These are phyloP conservation scores for Calonectria henricotiae DNA, from an alignment of 2,329 filamentous ascomycete species.

Conservation along the genomic window DNA sequence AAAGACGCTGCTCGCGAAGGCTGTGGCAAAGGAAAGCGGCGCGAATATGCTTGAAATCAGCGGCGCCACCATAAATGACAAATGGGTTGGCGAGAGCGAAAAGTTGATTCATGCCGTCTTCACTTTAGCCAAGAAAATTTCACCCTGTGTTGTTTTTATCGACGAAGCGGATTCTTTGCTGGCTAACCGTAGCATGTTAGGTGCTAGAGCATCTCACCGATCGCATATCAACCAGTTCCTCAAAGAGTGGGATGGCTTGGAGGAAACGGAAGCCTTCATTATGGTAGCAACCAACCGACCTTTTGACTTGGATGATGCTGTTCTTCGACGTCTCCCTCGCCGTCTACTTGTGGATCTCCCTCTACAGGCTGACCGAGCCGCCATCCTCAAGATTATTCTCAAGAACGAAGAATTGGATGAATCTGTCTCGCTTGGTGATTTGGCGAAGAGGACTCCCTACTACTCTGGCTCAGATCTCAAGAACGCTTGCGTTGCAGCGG, in stretches of 20 bases:
- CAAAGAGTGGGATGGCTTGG: constrained; percentile 95
- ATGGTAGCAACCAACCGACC: constrained; percentile 98
- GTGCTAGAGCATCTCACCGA: constrained; percentile 80
- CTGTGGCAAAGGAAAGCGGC: constrained; percentile 78
- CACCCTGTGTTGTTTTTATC: constrained; percentile 95
- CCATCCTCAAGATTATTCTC: constrained; percentile 82
- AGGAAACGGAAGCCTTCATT: constrained; percentile 88
- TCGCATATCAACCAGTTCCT: constrained; percentile 98
- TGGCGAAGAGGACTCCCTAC: constrained; percentile 80
- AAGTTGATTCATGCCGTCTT: constrained; percentile 97
- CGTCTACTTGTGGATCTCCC: constrained; percentile 83
- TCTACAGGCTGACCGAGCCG: constrained; percentile 75
- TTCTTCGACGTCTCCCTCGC: constrained; percentile 82
- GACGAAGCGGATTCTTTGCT: constrained; percentile 97
- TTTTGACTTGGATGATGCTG: constrained; percentile 93
- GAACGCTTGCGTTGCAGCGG: constrained; percentile 85
- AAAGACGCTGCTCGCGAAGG: constrained; percentile 80
- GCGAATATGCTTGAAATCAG: constrained; percentile 88
- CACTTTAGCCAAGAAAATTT: constrained; percentile 89
- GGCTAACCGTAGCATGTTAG: constrained; percentile 79
- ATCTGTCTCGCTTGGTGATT: constrained; percentile 73
- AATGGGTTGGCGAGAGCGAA: constrained; percentile 96
- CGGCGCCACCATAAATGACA: constrained; percentile 93
- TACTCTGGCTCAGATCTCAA: constrained; percentile 91
- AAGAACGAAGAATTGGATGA: constrained; percentile 76